Evolutionary conservation across 2,329 filamentous ascomycete species (phyloP), one percentile per base, ranked within the genome.

Genomic region (Fusarium xylarioides): DNA sequence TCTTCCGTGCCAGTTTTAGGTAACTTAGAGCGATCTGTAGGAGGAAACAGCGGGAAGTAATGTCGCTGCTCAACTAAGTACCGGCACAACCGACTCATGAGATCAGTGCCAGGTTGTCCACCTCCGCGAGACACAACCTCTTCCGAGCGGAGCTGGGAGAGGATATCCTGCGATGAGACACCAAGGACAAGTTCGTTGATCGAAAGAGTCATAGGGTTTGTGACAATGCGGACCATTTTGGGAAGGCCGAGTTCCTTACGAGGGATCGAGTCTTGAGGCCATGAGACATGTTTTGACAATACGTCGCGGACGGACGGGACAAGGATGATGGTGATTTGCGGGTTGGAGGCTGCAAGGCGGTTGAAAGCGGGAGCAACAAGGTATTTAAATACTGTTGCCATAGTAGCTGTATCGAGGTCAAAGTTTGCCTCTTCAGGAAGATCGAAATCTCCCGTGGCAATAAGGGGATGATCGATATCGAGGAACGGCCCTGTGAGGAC

Each of bases 41-140:
- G 91, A 11, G 96, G 96, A 79, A 95, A 98, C 2, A 98, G 83
- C 0, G 96, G 96, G 77, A 94, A 94, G 82, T 95, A 98, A 79
- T 96, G 95, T 11, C 95, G 87, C 83, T 98, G 96, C 82, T 97
- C 93, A 64, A 99, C 89, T 23, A 99, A 82, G 74, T 96, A 92
- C 26, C 91, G 88, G 11, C 92, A 90, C 52, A 95, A 82, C n/a
- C 95, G 85, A 21, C 91, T 90, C 77, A 95, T 86, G 32, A 93
- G 77, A 74, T 93, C 90, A 7, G 56, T 62, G n/a, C 76, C 76
- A 4, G 64, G 63, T 21, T 73, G 68, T 4, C 72, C 74, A 16
- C 76, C 71, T n/a, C 76, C 62, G 67, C 73, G 66, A 73, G 72
- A 73, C 7, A 75, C 71, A 12, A 90, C 80, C 81, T 97, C 94